These are phyloP conservation scores for Prunus mira DNA, from an alignment of 306 rosid species.

Conservation along the genomic window DNA sequence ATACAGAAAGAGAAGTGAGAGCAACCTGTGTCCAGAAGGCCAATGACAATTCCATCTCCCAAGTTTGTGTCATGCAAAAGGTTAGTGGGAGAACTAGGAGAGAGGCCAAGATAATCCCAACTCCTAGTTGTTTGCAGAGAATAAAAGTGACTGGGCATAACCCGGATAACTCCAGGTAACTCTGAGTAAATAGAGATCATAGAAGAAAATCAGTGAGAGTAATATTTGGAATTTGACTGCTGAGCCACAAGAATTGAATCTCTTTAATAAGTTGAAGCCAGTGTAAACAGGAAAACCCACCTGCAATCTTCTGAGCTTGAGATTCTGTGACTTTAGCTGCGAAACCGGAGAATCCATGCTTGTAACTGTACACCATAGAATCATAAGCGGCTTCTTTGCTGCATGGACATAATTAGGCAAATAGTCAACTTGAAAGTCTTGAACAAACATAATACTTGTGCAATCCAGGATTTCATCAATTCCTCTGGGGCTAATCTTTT, in stretches of 20 bases:
- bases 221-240: too few species aligned
- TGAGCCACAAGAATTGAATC: too few species aligned
- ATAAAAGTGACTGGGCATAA: neutral
- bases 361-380: slow-evolving; percentile 39
- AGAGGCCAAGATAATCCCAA: slow-evolving; percentile 18
- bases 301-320: slow-evolving; percentile 32
- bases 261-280: neutral
- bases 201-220: neutral
- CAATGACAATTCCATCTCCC: slow-evolving; percentile 16
- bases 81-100: neutral
- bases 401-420: neutral
- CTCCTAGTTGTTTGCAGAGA: slow-evolving; percentile 13
- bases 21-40: neutral
- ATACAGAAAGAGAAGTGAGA: too few species aligned
- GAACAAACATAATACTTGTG: slow-evolving; percentile 9
- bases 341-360: slow-evolving; percentile 38
- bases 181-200: neutral
- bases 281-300: neutral
- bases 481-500: too few species aligned
- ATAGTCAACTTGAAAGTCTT: too few species aligned
- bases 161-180: neutral
- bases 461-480: neutral
- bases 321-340: slow-evolving; percentile 37
- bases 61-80: slow-evolving; percentile 1
- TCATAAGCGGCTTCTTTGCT: slow-evolving; percentile 29